A percentile compares a stretch with the other conserved stretches of the same genome.
Evolutionary conservation across 371 early-diverging fungal species (phyloP).

Genomic region (Mucor indicus): DNA sequence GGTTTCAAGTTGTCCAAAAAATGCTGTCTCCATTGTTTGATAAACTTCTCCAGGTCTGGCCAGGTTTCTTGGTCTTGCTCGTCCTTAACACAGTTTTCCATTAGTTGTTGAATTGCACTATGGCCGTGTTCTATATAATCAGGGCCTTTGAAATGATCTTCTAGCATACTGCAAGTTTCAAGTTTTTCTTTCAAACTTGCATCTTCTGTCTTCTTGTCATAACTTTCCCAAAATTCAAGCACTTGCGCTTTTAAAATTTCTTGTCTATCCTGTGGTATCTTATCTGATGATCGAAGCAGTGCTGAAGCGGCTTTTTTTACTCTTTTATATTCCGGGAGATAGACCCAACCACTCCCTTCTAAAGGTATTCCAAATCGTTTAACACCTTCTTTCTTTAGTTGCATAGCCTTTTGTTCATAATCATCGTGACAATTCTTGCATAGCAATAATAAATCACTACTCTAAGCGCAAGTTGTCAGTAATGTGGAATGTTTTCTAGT

Average conservation of each 20-base stretch:
- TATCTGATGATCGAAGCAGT: conserved; percentile 26
- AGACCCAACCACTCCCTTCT: conserved; percentile 55
- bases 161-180: conserved; percentile 27
- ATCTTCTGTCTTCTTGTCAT: neutral
- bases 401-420: conserved; percentile 48
- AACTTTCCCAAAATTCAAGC: conserved; percentile 13
- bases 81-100: neutral
- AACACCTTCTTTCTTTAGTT: conserved; percentile 38
- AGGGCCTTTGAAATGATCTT: conserved; percentile 41
- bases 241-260: conserved; percentile 23
- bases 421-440: conserved; percentile 52
- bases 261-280: conserved; percentile 39
- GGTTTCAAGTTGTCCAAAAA: conserved; percentile 49
- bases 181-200: conserved; percentile 24
- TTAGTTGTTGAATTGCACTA: conserved; percentile 35
- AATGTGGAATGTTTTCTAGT: neutral
- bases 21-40: conserved; percentile 52
- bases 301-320: conserved; percentile 53
- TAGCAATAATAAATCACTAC: conserved; percentile 49
- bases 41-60: conserved; percentile 38
- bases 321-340: conserved; percentile 33
- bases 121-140: conserved; percentile 53
- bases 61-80: conserved; percentile 24
- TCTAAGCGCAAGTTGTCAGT: conserved; percentile 16
- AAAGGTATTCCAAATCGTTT: conserved; percentile 43